A percentile compares a stretch with the other conserved stretches of the same genome.
phyloP scores from a whole-genome alignment of 75 land plant species.

The Picea glauca region DNA sequence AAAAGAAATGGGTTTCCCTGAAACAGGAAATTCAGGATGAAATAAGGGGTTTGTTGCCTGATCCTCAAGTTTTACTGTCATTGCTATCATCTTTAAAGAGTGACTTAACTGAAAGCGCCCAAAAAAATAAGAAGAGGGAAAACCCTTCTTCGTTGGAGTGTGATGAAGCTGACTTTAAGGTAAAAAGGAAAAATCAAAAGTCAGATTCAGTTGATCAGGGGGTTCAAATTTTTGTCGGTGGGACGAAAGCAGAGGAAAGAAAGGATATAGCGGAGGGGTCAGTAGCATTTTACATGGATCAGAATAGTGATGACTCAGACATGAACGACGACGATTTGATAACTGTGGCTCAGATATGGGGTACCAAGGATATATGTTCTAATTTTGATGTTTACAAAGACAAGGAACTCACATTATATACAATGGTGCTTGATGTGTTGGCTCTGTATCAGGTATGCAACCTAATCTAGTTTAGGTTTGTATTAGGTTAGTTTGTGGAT shows the following conservation, averaged over 20 bases:
- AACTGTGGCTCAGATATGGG: conserved; percentile 58
- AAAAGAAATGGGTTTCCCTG: conserved; percentile 38
- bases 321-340: conserved; percentile 11
- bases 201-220: conserved; percentile 17
- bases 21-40: conserved; percentile 59
- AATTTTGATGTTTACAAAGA: conserved; percentile 15
- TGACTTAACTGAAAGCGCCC: conserved; percentile 12
- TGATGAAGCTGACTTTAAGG: neutral
- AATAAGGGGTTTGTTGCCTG: conserved; percentile 61
- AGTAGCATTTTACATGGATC: conserved; percentile 1
- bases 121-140: conserved; percentile 25
- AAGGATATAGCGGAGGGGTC: conserved; percentile 5
- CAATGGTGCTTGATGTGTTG: conserved; percentile 77
- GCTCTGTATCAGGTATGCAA: conserved; percentile 64
- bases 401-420: conserved; percentile 34
- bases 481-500: neutral
- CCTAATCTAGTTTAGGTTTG: neutral
- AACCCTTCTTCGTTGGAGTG: neutral
- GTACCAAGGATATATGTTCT: conserved; percentile 14
- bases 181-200: conserved; percentile 35
- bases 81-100: conserved; percentile 18
- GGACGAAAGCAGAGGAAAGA: conserved; percentile 19
- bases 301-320: conserved; percentile 20
- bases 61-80: conserved; percentile 65
- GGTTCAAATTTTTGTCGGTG: conserved; percentile 46